Evolutionary conservation across 352 stramenopile genomes (phyloP), one percentile per base, ranked within the genome.

Genomic region (Pythium coloratum): DNA sequence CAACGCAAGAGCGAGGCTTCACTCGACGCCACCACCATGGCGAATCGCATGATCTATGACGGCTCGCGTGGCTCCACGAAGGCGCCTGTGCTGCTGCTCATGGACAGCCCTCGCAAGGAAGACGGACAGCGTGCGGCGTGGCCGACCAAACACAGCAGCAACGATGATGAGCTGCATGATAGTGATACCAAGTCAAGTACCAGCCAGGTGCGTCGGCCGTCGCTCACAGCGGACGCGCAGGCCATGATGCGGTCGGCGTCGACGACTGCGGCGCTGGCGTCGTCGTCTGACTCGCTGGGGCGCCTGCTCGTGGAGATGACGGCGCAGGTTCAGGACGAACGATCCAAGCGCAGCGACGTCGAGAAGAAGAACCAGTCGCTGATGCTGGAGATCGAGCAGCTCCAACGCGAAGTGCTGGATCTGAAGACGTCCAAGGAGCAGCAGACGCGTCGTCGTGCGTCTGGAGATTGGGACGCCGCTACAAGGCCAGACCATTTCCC

Each of bases 361-460:
- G 84, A 90, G 66, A 82, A 82, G 64, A 77, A 75, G 63, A 92
- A 90, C 26, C 84, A 89, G 63, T 72, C 72, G 46, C 73, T 92
- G 36, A 71, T 92, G 55, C 73, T 83, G 28, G 84, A 92, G 64
- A 70, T 90, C 32, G 81, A 92, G 63, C 78, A 88, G 62, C 69
- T 92, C 24, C 84, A 92, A 55, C 71, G 76, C 42, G 80, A 88
- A 24, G 64, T 90, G 16, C 64, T 92, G 12, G 70, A 86, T 5
- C 68, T 90, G 12, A 81, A 84, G 60, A 81, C 82, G 18, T 69
- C 76, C 2, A 60, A 75, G 30, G 62, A 70, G 60, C 59, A 60
- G 16, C 20, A 24, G 20, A 47, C 60, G 30, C 40, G 61, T n/a
- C 59, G 67, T 1, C 59, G 62, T 30, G 61, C 55, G 2, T 73